These are phyloP conservation scores for Ceratobasidium sp. DNA, from an alignment of 1,284 basidiomycete genomes.

Conservation along the genomic window DNA sequence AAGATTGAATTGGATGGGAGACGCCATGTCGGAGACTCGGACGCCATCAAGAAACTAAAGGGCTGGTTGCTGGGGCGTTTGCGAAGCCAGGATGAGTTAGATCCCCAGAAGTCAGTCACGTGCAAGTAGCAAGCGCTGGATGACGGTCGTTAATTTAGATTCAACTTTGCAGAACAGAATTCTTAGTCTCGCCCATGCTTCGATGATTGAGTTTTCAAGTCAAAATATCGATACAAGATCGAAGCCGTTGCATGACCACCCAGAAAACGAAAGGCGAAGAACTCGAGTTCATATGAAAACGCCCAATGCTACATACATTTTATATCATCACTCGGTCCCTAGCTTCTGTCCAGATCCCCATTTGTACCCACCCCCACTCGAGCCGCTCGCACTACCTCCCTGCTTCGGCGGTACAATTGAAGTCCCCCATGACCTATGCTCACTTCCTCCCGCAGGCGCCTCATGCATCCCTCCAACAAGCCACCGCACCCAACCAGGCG, in stretches of 20 bases:
- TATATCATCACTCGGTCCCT: slow-evolving; percentile 49
- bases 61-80: slow-evolving; percentile 30
- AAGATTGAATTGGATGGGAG: not conserved
- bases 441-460: slow-evolving; percentile 48
- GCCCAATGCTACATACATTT: not conserved
- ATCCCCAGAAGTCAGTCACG: too few relatives aligned
- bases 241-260: too few relatives aligned
- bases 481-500: slow-evolving; percentile 41
- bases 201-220: too few relatives aligned
- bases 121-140: too few relatives aligned
- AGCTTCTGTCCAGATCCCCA: slow-evolving; percentile 63
- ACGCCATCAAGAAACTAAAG: not conserved
- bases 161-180: too few relatives aligned
- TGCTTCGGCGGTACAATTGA: slow-evolving; percentile 50
- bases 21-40: slow-evolving; percentile 27
- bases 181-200: too few relatives aligned
- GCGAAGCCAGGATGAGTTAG: not conserved
- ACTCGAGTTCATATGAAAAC: too few relatives aligned
- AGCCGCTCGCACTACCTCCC: slow-evolving; percentile 48
- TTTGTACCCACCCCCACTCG: slow-evolving; percentile 54
- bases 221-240: too few relatives aligned
- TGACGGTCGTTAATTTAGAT: too few relatives aligned
- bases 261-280: too few relatives aligned
- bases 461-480: slow-evolving; percentile 50
- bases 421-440: slow-evolving; percentile 45